Conservation (phyloP, 2,329 filamentous ascomycete genomes). For the Tolypocladium tundrense region DNA sequence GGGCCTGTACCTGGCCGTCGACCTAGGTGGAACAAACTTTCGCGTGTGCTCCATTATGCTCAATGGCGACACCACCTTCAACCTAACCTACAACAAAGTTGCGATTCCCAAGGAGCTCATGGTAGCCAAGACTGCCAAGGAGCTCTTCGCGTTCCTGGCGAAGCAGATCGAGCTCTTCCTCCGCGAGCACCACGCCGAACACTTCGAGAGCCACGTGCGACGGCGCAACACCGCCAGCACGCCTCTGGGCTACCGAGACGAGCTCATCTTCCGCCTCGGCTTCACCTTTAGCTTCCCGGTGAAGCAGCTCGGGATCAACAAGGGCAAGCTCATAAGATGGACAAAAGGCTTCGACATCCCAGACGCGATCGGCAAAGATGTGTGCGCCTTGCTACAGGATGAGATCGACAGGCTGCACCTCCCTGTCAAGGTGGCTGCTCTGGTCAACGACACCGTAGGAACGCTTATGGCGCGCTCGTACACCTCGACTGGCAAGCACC, state of each 20-base stretch:
- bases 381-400: slow-evolving; percentile 77
- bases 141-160: slow-evolving; percentile 87
- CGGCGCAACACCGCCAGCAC: slow-evolving; percentile 52
- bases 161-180: slow-evolving; percentile 88
- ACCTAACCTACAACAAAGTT: slow-evolving; percentile 85
- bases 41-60: slow-evolving; percentile 91
- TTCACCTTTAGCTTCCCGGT: slow-evolving; percentile 99
- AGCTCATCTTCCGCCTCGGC: slow-evolving; percentile 84
- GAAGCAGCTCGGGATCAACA: slow-evolving; percentile 89
- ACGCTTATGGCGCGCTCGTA: slow-evolving; percentile 97
- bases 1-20: slow-evolving; percentile 93
- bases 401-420: slow-evolving; percentile 82
- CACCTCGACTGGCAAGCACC: slow-evolving; percentile 76
- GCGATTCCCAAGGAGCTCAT: slow-evolving; percentile 84
- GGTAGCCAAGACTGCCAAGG: slow-evolving; percentile 73
- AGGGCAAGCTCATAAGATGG: slow-evolving; percentile 89
- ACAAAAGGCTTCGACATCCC: slow-evolving; percentile 97
- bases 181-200: slow-evolving; percentile 75
- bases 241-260: slow-evolving; percentile 50
- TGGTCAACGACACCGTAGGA: slow-evolving; percentile 96
- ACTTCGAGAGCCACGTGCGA: slow-evolving; percentile 62
- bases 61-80: slow-evolving; percentile 91
- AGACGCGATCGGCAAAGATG: slow-evolving; percentile 90
- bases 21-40: slow-evolving; percentile 97
- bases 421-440: slow-evolving; percentile 85